Base-by-base conservation (phyloP, 495 filamentous ascomycete genomes). In the Chlorociboria aeruginascens region DNA sequence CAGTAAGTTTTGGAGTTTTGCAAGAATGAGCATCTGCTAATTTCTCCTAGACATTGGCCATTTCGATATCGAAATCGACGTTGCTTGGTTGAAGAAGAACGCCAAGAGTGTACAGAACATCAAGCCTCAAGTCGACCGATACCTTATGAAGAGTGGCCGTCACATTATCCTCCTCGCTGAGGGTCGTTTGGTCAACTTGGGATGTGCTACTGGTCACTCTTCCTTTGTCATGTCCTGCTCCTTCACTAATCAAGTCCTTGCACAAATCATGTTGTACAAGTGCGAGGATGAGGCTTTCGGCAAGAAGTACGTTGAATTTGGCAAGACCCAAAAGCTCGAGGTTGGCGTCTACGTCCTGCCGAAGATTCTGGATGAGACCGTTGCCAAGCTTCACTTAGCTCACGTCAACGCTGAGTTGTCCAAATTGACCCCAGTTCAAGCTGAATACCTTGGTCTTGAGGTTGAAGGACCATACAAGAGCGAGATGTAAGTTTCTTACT, bases 151-250 rank as follows among this genome's bases (percentile, higher is more conserved):
- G 66, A 95, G 67, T 73, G 92, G 93, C 71, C 83, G 85, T 61
- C 84, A 96, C 76, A 88, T 98, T 76, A 93, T 98, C 66, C 89
- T 98, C 52, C 81, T 98, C 49, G 92, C 92, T 55, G 92, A 98
- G 71, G 92, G 92, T 57, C 90, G 92, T 75, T 85, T 98, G 48
- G 93, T 98, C 71, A 98, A 98, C 78, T 76, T 98, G 46, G 92
- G 92, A 67, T 98, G 92, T 72, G 92, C 92, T 63, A 98, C 92
- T 50, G 92, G 92, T 52, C 92, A 98, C 84, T 95, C 89, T 59
- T 96, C 90, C 41, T 98, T 98, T 73, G 92, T 98, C 78, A 96
- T 98, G 92, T 94, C 87, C 55, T 98, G 92, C 85, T 96, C 89
- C 52, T 98, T 98, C 84, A 95, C 90, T 75, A 98, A 98, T 81